A percentile compares a stretch with the other conserved stretches of the same genome.
phyloP scores from a whole-genome alignment of 495 filamentous ascomycete genomes.

The Podospora sp. region DNA sequence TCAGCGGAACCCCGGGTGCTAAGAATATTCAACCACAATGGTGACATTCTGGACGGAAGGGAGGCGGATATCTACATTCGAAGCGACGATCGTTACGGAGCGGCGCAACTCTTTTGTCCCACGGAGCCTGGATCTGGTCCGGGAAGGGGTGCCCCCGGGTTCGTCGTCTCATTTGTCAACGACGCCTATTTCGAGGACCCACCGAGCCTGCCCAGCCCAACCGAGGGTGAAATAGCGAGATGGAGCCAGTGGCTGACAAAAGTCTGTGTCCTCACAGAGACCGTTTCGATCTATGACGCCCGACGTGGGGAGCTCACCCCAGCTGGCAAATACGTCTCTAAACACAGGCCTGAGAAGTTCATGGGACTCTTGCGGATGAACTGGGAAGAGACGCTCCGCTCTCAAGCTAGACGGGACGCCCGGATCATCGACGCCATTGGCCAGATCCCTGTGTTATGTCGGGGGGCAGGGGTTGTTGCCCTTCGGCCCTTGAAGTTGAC shows the following conservation, averaged over 20 bases:
- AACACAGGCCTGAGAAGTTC: slow-evolving; percentile 33
- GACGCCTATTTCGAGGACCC: slow-evolving; percentile 24
- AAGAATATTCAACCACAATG: background rate
- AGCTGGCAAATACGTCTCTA: slow-evolving; percentile 28
- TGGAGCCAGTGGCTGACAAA: slow-evolving; percentile 27
- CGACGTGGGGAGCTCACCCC: slow-evolving; percentile 11
- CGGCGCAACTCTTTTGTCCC: slow-evolving; percentile 26
- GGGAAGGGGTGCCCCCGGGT: slow-evolving; percentile 19
- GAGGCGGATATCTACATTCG: slow-evolving; percentile 26
- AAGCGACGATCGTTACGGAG: slow-evolving; percentile 28
- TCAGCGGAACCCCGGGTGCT: background rate
- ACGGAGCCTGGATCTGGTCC: slow-evolving; percentile 17
- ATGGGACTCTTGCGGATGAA: slow-evolving; percentile 29
- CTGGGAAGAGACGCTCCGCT: slow-evolving; percentile 16
- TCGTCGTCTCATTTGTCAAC: slow-evolving; percentile 28
- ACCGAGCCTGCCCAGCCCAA: slow-evolving; percentile 5
- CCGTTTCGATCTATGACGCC: slow-evolving; percentile 27
- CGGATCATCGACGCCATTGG: slow-evolving; percentile 9
- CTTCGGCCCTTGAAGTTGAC: background rate
- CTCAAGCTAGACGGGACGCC: slow-evolving; percentile 18
- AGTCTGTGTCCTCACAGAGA: background rate
- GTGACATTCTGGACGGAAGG: slow-evolving; percentile 4
- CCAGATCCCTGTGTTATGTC: slow-evolving; percentile 7
- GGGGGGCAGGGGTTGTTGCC: slow-evolving; percentile 7
- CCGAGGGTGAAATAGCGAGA: background rate